phyloP scores from a whole-genome alignment of 108 stramenopile genomes.

The Cylindrotheca closterium region DNA sequence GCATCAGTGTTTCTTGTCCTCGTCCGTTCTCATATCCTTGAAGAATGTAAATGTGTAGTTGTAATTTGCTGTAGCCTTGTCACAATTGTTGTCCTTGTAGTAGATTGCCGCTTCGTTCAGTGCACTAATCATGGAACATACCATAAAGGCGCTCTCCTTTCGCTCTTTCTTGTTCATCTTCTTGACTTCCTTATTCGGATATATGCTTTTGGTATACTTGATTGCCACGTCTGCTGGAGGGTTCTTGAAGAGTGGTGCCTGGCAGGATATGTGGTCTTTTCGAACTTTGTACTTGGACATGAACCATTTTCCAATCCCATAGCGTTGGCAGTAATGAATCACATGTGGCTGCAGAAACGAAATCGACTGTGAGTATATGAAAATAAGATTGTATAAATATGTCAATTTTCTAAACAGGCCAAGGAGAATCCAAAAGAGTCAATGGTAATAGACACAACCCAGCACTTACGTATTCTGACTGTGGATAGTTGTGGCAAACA shows the following conservation, averaged over 20 bases:
- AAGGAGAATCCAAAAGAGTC: too few species aligned
- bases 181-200: constrained; percentile 15
- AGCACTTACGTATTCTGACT: constrained; percentile 25
- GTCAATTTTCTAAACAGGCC: too few species aligned
- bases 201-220: constrained; percentile 41
- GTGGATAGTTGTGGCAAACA: constrained; percentile 1
- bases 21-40: constrained; percentile 36
- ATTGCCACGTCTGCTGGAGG: constrained; percentile 52
- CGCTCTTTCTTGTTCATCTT: constrained; percentile 19
- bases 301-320: constrained; percentile 56
- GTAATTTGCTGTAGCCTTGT: constrained; percentile 55
- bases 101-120: constrained; percentile 66
- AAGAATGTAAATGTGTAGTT: constrained; percentile 61
- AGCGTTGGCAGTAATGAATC: constrained; percentile 76
- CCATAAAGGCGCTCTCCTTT: constrained; percentile 46
- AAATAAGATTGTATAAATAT: not conserved
- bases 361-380: too few species aligned
- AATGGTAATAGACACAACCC: too few species aligned
- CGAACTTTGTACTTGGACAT: constrained; percentile 55
- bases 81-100: constrained; percentile 63
- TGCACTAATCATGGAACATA: constrained; percentile 48
- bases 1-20: constrained; percentile 4
- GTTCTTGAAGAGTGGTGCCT: constrained; percentile 53
- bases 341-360: not conserved
- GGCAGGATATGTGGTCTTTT: constrained; percentile 69